Evolutionary conservation across 179 eudicot species (phyloP), one percentile per base, ranked within the genome.

Genomic region (Gypsophila paniculata): DNA sequence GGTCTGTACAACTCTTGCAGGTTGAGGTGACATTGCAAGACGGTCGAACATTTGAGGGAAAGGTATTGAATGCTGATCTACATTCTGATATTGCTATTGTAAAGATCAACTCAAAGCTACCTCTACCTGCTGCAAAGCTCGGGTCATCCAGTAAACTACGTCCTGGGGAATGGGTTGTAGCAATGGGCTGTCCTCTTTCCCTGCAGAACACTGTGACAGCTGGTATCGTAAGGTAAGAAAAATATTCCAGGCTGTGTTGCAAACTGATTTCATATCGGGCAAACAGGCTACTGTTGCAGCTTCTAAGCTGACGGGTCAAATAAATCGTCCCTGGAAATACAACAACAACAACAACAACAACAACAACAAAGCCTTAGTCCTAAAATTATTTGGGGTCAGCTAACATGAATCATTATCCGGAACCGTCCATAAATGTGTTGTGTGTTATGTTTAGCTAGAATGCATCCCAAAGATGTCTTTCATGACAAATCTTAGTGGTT

Each of bases 21-120:
- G 89, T 93, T 85, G 97, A 93, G 66, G 98, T 93, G 77, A 88
- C 98, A 55, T 81, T 93, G 82, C 98, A 91, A 83, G 98, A 93
- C 86, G 98, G 97, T 70, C 84, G 93, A 68, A 83, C 86, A 59
- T 93, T 85, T 77, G 96, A 88, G 84, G 98, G 98, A 32, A 89
- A 82, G 8, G 93, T 93, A 51, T 74, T 88, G 76, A 86, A 91
- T 88, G 94, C 90, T 69, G 98, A 93, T 84, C 70, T 86, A 69
- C 98, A 93, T 85, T 89, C 97, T 65, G 98, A 91, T 85, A 87
- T 93, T 46, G 98, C 97, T 23, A 80, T 93, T 36, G 87, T 93
- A 25, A 93, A 85, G 77, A 91, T 93, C 76, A 86, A 85, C 46
- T 83, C 96, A 0, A 91, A 83, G 77, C 71, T 86, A 76, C 97